Evolutionary conservation across 169 alveolate species (phyloP), one percentile per base, ranked within the genome.

Genomic region (Plasmodium cynomolgi): DNA sequence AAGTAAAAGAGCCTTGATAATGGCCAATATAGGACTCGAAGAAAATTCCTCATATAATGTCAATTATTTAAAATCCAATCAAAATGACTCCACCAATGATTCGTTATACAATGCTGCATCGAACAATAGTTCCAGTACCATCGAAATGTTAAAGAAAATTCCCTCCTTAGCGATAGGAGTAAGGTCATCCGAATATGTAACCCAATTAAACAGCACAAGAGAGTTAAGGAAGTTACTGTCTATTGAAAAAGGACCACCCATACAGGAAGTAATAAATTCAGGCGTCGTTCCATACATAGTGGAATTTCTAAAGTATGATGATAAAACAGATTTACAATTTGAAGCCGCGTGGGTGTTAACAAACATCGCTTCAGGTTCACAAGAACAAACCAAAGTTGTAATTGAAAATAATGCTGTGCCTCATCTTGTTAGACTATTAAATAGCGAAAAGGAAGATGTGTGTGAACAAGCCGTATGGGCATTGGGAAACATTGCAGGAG

Each of bases 391-490:
- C 23, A 95, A 97, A 93, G 99, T 96, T 11, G 97, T 98, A 1
- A 96, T 98, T 2, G 99, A 98, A 81, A 92, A 93, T 91, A 95
- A 97, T 72, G 97, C 98, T 20, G 97, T 97, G 47, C 98, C 99
- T 2, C 95, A 96, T 93, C 96, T 97, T 92, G 97, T 97, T 72
- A 96, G 98, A 13, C 96, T 98, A 68, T 93, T 98, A 93, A 96
- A 95, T 84, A 97, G 99, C 44, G 99, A 99, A 4, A 95, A 97
- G 88, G 98, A 97, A 54, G 99, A 98, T 82, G 99, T 98, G 17
- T 96, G 98, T 72, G 99, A 98, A 93, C 99, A 99, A 96, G 99
- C 99, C 26, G 98, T 98, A 33, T 98, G 99, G 99, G 99, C 99
- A 1, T 93, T 99, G 73, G 99, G 99, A 29, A 99, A 99, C 97